Conservation (phyloP, 495 filamentous ascomycete genomes). For the Xylaria nigripes region DNA sequence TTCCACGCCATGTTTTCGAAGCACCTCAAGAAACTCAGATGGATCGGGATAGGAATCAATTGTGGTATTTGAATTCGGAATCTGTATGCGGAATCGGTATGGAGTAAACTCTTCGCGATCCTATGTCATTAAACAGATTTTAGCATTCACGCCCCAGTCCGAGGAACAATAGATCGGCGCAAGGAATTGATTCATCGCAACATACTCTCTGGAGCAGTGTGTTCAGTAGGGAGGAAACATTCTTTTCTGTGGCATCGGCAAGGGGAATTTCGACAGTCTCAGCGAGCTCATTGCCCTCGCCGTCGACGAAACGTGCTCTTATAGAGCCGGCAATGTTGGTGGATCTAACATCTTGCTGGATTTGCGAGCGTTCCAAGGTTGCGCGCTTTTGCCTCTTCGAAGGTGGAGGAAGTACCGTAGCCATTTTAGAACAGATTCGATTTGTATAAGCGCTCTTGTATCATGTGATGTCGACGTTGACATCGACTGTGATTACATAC, state of each 20-base stretch:
- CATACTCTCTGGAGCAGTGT: constrained; percentile 73
- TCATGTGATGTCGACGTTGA: neutral
- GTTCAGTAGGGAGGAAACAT: constrained; percentile 87
- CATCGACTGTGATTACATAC: neutral
- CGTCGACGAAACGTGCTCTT: constrained; percentile 81
- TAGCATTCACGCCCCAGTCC: constrained; percentile 1
- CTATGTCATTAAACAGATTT: constrained; percentile 10
- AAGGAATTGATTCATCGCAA: constrained; percentile 12
- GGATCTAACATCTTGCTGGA: constrained; percentile 68
- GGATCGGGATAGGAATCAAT: constrained; percentile 63
- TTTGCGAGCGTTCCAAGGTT: constrained; percentile 57
- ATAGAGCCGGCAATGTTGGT: constrained; percentile 67
- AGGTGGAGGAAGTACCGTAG: constrained; percentile 81
- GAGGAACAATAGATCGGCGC: neutral
- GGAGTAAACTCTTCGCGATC: constrained; percentile 76
- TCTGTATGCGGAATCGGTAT: constrained; percentile 74
- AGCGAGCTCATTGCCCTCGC: constrained; percentile 56
- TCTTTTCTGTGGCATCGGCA: constrained; percentile 77
- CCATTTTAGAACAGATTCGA: constrained; percentile 47
- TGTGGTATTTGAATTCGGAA: constrained; percentile 50
- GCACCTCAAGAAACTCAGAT: constrained; percentile 35
- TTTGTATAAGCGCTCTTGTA: neutral
- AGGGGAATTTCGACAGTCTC: constrained; percentile 72
- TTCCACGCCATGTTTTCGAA: constrained; percentile 40
- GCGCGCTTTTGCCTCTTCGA: constrained; percentile 82